Evolutionary conservation across 208 protist species (phyloP).

Genomic region (Crithidia bombi): DNA sequence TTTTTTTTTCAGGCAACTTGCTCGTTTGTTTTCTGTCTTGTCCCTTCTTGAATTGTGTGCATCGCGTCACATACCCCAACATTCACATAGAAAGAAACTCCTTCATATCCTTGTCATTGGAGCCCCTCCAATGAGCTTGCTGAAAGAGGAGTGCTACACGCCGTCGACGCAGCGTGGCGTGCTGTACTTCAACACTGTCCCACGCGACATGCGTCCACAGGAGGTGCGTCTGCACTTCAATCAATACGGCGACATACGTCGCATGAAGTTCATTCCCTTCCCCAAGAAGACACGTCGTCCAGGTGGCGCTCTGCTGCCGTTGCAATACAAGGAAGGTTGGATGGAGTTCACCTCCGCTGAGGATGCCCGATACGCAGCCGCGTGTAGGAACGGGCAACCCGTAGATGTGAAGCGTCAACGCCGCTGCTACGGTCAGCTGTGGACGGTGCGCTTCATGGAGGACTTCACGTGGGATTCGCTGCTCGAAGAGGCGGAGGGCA

Average conservation of each 20-base stretch:
- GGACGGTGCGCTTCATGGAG: conserved; percentile 71
- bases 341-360: conserved; percentile 66
- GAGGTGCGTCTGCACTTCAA: conserved; percentile 78
- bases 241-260: conserved; percentile 64
- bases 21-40: not conserved
- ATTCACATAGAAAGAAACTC: too few relatives aligned
- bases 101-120: too few relatives aligned
- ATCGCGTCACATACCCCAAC: too few relatives aligned
- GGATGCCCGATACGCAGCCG: conserved; percentile 55
- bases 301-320: conserved; percentile 62
- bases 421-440: conserved; percentile 77
- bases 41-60: not conserved
- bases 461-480: conserved; percentile 71
- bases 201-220: conserved; percentile 77
- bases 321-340: conserved; percentile 82
- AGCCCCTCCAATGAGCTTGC: conserved; percentile 12
- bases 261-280: conserved; percentile 76
- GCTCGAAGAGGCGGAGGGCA: conserved; percentile 63
- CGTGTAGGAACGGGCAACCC: conserved; percentile 59
- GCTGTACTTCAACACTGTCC: conserved; percentile 77
- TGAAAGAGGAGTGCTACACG: conserved; percentile 32
- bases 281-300: conserved; percentile 78
- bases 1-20: too few relatives aligned
- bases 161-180: conserved; percentile 62
- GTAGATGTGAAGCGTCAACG: conserved; percentile 71